A percentile compares a stretch with the other conserved stretches of the same genome.
Evolutionary conservation across 1,139 yeast species (phyloP).

Genomic region (Yamadazyma aaseri): DNA sequence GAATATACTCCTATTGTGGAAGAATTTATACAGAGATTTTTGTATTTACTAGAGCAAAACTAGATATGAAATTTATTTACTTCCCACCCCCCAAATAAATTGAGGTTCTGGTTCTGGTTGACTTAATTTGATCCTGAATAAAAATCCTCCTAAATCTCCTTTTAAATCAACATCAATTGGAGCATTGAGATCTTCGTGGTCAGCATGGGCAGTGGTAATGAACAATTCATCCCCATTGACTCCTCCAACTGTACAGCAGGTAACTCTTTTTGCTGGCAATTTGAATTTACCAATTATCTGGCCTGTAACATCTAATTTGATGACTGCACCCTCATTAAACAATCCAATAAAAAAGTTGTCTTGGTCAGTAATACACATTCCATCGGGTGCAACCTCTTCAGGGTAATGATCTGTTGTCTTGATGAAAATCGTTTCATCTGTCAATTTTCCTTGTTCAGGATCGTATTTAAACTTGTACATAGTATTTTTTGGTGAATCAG

Average conservation of each 20-base stretch:
- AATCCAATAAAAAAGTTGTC: slow-evolving; percentile 71
- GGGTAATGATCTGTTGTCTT: slow-evolving; percentile 32
- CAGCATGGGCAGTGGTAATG: slow-evolving; percentile 64
- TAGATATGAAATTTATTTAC: background rate
- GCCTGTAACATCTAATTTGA: slow-evolving; percentile 53
- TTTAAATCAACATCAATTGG: slow-evolving; percentile 28
- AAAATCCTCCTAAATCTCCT: slow-evolving; percentile 58
- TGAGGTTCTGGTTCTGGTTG: slow-evolving; percentile 26
- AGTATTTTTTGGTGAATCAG: slow-evolving; percentile 62
- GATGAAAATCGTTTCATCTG: slow-evolving; percentile 43
- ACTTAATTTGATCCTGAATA: slow-evolving; percentile 26
- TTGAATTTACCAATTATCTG: slow-evolving; percentile 48
- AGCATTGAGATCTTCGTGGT: slow-evolving; percentile 36
- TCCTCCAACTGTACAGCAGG: slow-evolving; percentile 78
- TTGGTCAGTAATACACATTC: slow-evolving; percentile 60
- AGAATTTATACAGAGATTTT: slow-evolving; percentile 44
- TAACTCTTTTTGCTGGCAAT: slow-evolving; percentile 62
- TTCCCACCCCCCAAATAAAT: slow-evolving; percentile 27
- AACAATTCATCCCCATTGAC: slow-evolving; percentile 53
- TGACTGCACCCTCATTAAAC: slow-evolving; percentile 59
- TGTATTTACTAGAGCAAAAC: slow-evolving; percentile 10
- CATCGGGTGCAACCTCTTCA: slow-evolving; percentile 70
- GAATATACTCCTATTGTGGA: slow-evolving; percentile 67
- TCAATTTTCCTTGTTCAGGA: slow-evolving; percentile 38
- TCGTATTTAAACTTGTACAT: slow-evolving; percentile 67